Evolutionary conservation across 2,329 filamentous ascomycete genomes (phyloP), one percentile per base, ranked within the genome.

Genomic region (Diaporthe helianthi): DNA sequence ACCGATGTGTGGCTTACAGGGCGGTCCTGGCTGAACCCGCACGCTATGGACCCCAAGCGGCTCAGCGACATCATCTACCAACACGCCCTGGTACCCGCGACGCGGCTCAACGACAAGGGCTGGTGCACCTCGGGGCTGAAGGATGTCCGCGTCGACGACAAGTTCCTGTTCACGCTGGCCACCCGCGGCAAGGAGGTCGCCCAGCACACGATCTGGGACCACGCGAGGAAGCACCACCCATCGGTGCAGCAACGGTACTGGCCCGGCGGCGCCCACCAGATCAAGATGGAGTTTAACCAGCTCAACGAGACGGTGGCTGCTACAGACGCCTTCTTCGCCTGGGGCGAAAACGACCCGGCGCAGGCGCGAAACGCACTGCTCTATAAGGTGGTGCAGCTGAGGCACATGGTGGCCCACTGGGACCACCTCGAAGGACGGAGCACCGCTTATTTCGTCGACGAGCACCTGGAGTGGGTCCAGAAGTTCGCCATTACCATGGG

Each of bases 391-490:
- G 31, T 47, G 0, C 17, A 2, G 4, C 19, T 63, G 0, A 17
- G 58, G 29, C 41, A 63, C 6, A 3, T 22, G 1, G 44, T 44
- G 0, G 33, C 19, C 19, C 58, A 63, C 4, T 63, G 44, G 38
- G 29, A 19, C 6, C 24, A 5, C 1, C 0, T 6, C 1, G 13
- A 41, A 4, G 13, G 0, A 7, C 13, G 13, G 0, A 6, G 15
- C 4, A 8, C 22, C 13, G 1, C 26, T 15, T 8, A 19, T 0
- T 1, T 12, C 6, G 58, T 63, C 0, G 58, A 47, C 4, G 1
- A 1, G 19, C 41, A 24, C 9, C 38, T 63, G 0, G 33, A 63
- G 41, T 10, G 22, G 19, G 41, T 63, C 1, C 58, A 63, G 17
- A 47, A 63, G 19, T 17, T 63, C 0, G 58, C 58, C 0, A 63